These are phyloP conservation scores for Epichloe baconii DNA, from an alignment of 2,329 filamentous ascomycete genomes.

Conservation along the genomic window DNA sequence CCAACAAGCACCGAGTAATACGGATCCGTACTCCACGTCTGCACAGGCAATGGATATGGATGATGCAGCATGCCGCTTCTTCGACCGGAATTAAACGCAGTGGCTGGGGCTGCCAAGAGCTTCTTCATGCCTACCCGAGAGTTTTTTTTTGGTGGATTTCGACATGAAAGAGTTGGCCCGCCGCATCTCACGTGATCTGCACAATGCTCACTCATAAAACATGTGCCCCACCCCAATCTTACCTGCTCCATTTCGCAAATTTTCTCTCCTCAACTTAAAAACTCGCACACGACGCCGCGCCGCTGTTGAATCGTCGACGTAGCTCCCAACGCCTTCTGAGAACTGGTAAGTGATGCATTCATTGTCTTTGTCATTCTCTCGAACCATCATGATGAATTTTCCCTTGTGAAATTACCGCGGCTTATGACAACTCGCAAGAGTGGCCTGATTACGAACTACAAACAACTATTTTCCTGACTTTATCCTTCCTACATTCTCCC, in stretches of 20 bases:
- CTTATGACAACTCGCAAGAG: slow-evolving; percentile 3
- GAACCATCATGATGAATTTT: slow-evolving; percentile 4
- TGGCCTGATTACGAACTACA: slow-evolving; percentile 3
- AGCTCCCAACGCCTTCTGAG: background rate
- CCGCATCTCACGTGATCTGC: background rate
- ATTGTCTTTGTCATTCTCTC: background rate
- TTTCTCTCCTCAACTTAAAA: too few species aligned
- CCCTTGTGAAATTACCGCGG: slow-evolving; percentile 5
- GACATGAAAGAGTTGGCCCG: background rate
- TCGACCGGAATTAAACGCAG: too few species aligned
- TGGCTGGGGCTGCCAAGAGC: too few species aligned
- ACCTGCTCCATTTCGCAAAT: too few species aligned
- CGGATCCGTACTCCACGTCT: too few species aligned
- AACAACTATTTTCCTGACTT: slow-evolving; percentile 2
- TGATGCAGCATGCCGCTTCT: too few species aligned
- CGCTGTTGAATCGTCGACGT: background rate
- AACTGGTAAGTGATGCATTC: background rate
- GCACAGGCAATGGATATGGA: too few species aligned
- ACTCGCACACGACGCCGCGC: too few species aligned
- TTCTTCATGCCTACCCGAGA: too few species aligned
- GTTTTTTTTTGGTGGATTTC: too few species aligned
- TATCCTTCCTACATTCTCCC: background rate
- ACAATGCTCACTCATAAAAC: background rate
- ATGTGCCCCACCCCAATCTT: too few species aligned
- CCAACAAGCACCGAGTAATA: too few species aligned